A percentile compares a stretch with the other conserved stretches of the same genome.
Evolutionary conservation across 2,329 filamentous ascomycete species (phyloP).

Genomic region (Neonectria coccinea): DNA sequence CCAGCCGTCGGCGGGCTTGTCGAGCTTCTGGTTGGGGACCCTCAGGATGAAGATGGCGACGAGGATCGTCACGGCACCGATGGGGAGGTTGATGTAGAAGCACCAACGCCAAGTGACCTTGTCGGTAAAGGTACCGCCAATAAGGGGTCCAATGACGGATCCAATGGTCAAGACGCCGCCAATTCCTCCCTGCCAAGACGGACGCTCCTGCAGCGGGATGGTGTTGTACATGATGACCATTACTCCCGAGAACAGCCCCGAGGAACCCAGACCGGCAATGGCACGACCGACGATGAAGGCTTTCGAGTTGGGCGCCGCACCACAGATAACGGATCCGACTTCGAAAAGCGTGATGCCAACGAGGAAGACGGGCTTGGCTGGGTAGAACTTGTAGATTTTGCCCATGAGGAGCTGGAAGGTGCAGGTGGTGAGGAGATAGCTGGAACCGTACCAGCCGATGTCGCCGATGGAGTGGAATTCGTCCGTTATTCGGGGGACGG

Average conservation of each 20-base stretch:
- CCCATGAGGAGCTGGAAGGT: conserved; percentile 55
- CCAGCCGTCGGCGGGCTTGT: conserved; percentile 37
- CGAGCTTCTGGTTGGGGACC: conserved; percentile 33
- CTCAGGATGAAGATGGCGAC: conserved; percentile 51
- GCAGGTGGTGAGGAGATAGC: conserved; percentile 56
- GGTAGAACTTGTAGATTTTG: conserved; percentile 59
- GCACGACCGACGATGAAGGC: conserved; percentile 52
- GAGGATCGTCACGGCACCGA: conserved; percentile 49
- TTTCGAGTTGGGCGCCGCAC: conserved; percentile 46
- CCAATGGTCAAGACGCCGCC: conserved; percentile 59
- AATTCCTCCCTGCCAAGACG: conserved; percentile 51
- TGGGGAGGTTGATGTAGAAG: conserved; percentile 55
- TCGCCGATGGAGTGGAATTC: conserved; percentile 58
- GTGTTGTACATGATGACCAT: conserved; percentile 54
- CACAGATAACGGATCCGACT: conserved; percentile 57
- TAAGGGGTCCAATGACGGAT: conserved; percentile 48
- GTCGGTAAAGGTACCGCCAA: conserved; percentile 52
- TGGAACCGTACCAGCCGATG: conserved; percentile 62
- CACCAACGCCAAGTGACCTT: conserved; percentile 55
- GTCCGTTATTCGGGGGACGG: conserved; percentile 57
- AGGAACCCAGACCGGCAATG: conserved; percentile 54
- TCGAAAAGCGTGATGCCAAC: conserved; percentile 56
- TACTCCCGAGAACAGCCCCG: conserved; percentile 60
- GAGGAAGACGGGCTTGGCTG: conserved; percentile 56
- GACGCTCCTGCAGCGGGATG: conserved; percentile 49